Evolutionary conservation across 495 filamentous ascomycete genomes (phyloP), one percentile per base, ranked within the genome.

Genomic region (Lasiosphaeris hirsuta): DNA sequence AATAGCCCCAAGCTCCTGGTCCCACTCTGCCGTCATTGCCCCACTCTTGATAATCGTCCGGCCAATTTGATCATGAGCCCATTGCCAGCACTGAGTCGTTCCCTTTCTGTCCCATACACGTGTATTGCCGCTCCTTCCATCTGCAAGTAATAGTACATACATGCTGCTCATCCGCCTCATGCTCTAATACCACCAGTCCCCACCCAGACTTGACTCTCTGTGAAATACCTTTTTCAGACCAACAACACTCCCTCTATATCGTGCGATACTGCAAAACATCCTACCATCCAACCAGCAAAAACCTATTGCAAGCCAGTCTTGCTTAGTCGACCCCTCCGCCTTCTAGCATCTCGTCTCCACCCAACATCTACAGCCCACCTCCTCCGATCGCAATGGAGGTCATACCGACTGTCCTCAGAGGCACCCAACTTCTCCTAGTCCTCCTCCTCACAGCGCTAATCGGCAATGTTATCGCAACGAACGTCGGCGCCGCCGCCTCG

Each of bases 401-500:
- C 30, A 64, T 76, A 57, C 68, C 67, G 6, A 60, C 65, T 14
- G 35, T 67, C 56, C 66, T 80, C 60, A 74, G 77, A 60, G 51
- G 64, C 13, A 15, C 69, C 49, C 73, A 78, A 49, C 63, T 80
- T 55, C 60, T 80, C 53, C 72, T 73, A 44, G 62, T 72, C 51
- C 48, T 80, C 37, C 63, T 80, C 59, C 67, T 72, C 13, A 78
- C 77, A 7, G 76, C 69, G 19, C 71, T 80, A 36, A 70, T 80
- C 64, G 77, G 77, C 64, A 80, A 80, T 59, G 71, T 80, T 61
- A 75, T 78, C 59, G 73, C 75, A 10, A 70, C 44, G 62, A 76
- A 77, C 62, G 51, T 69, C 33, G 51, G 47, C 61, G 75, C 71
- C 48, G 64, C 74, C 23, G 51, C 50, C 33, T 55, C 62, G 7